Evolutionary conservation across 352 stramenopile genomes (phyloP).

Genomic region (Thalassiosira livingstoniorum): DNA sequence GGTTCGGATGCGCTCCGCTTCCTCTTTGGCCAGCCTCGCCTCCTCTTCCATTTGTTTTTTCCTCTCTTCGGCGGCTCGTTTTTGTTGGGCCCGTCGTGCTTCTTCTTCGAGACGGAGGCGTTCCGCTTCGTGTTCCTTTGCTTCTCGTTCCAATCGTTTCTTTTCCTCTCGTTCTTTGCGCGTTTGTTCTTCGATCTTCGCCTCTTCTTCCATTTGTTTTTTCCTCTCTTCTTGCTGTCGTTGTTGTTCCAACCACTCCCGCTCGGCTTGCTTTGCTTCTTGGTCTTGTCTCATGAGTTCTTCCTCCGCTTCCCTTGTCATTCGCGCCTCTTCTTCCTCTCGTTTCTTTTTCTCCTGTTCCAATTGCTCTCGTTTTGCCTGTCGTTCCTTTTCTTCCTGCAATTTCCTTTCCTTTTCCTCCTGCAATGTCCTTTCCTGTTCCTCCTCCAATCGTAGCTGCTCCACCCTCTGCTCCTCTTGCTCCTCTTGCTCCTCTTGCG

Average conservation of each 20-base stretch:
- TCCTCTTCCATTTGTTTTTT: slow-evolving; percentile 5
- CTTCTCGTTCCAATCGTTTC: background rate
- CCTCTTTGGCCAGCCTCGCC: background rate
- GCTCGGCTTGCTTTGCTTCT: background rate
- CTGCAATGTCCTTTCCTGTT: background rate
- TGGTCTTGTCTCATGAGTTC: background rate
- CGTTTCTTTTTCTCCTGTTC: slow-evolving; percentile 12
- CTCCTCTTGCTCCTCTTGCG: background rate
- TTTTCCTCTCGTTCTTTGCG: background rate
- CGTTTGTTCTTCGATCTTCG: slow-evolving; percentile 6
- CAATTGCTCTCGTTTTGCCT: slow-evolving; percentile 7
- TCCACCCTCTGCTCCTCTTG: background rate
- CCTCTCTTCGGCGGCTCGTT: background rate
- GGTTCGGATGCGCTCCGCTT: background rate
- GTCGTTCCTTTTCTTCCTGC: background rate
- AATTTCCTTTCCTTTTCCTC: background rate
- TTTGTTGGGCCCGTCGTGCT: slow-evolving; percentile 7
- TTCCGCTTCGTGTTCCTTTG: slow-evolving; percentile 8
- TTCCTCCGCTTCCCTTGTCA: background rate
- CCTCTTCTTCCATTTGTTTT: background rate
- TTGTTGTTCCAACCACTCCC: background rate
- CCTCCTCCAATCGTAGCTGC: background rate
- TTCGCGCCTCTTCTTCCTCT: background rate
- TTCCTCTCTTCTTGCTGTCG: slow-evolving; percentile 13
- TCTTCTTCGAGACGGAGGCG: slow-evolving; percentile 18